A percentile compares a stretch with the other conserved stretches of the same genome.
phyloP scores from a whole-genome alignment of 257 asterid genomes.

The Nemophila menziesii region DNA sequence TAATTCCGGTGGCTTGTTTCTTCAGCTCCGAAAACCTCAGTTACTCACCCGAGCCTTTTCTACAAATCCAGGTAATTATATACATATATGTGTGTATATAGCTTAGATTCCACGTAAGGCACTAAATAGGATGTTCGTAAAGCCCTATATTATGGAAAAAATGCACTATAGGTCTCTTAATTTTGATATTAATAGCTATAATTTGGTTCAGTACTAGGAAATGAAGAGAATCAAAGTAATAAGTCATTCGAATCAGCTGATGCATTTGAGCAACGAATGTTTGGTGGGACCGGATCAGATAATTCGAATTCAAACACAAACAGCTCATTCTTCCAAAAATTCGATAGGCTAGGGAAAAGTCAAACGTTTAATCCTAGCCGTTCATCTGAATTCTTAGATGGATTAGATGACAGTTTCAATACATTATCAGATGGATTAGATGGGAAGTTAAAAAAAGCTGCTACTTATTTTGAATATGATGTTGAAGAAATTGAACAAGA shows the following conservation, averaged over 20 bases:
- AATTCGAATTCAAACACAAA: conserved; percentile 20
- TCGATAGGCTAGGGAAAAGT: conserved; percentile 42
- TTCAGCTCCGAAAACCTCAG: conserved; percentile 21
- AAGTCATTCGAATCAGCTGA: conserved; percentile 30
- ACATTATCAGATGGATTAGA: conserved; percentile 57
- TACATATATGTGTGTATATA: not conserved
- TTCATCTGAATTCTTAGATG: conserved; percentile 20
- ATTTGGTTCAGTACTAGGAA: conserved; percentile 10
- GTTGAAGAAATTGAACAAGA: conserved; percentile 43
- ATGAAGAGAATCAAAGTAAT: conserved; percentile 14
- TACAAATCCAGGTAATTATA: conserved; percentile 10
- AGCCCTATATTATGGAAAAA: too few relatives aligned
- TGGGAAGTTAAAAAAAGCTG: conserved; percentile 49
- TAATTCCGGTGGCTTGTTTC: conserved; percentile 24
- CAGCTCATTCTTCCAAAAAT: conserved; percentile 34
- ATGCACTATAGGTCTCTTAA: too few relatives aligned
- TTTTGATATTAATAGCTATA: too few relatives aligned
- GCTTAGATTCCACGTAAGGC: not conserved
- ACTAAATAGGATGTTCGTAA: too few relatives aligned
- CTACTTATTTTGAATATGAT: conserved; percentile 51
- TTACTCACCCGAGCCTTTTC: conserved; percentile 33
- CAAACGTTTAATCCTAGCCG: conserved; percentile 19
- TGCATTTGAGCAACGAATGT: conserved; percentile 33
- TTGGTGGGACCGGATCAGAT: conserved; percentile 16
- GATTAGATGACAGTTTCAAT: conserved; percentile 25